These are phyloP conservation scores for Yamadazyma dushanensis DNA, from an alignment of 1,139 yeast species.

Conservation along the genomic window DNA sequence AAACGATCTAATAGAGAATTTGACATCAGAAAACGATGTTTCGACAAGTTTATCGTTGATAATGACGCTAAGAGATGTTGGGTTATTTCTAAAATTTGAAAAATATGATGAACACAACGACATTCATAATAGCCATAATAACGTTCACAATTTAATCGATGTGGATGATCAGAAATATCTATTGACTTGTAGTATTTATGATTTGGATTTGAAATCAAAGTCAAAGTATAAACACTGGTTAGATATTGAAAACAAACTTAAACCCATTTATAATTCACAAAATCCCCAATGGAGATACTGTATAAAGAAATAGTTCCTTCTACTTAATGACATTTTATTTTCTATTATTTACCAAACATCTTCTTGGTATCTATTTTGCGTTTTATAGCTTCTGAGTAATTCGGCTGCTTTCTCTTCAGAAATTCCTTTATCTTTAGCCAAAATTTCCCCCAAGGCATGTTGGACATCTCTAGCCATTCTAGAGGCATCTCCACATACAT, in stretches of 20 bases:
- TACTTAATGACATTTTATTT: not conserved
- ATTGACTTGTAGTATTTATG: constrained; percentile 42
- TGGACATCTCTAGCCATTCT: constrained; percentile 98
- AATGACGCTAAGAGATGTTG: constrained; percentile 60
- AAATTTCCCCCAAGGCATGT: constrained; percentile 60
- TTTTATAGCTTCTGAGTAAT: constrained; percentile 74
- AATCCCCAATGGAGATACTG: constrained; percentile 42
- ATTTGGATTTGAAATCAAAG: constrained; percentile 44
- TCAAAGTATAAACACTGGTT: constrained; percentile 46
- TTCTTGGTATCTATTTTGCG: constrained; percentile 90
- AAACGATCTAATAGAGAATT: constrained; percentile 34
- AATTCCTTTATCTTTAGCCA: constrained; percentile 59
- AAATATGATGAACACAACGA: constrained; percentile 30
- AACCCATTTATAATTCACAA: constrained; percentile 34
- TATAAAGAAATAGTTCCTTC: constrained; percentile 10
- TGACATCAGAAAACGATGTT: constrained; percentile 42
- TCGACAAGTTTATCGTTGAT: constrained; percentile 43
- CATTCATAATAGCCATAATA: constrained; percentile 35
- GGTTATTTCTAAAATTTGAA: constrained; percentile 47
- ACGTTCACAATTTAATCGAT: constrained; percentile 31
- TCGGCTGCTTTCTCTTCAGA: constrained; percentile 71
- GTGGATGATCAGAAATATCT: constrained; percentile 28
- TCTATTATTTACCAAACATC: constrained; percentile 78
- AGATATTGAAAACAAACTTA: constrained; percentile 35
- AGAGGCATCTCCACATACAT: constrained; percentile 97